Percentiles rank a stretch among this genome's conserved stretches.
Conservation (phyloP, 805 yeast species). For the Candida endomychidarum region DNA sequence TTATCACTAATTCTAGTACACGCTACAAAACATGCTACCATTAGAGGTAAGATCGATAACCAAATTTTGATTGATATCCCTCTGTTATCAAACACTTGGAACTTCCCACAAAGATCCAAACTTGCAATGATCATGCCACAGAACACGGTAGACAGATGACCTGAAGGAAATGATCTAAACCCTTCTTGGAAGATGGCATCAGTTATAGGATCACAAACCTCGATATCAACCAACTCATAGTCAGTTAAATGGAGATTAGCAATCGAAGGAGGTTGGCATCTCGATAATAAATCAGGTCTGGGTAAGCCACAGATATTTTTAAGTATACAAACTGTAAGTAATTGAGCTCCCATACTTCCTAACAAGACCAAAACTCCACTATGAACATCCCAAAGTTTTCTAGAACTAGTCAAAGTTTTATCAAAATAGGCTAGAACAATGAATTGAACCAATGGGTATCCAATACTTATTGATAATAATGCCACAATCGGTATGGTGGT, state of each 20-base stretch:
- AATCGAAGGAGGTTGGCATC: constrained; percentile 22
- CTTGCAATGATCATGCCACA: constrained; percentile 34
- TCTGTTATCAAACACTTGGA: constrained; percentile 35
- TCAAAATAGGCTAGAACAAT: constrained; percentile 18
- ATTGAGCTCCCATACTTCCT: constrained; percentile 39
- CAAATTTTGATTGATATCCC: constrained; percentile 34
- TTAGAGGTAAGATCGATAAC: constrained; percentile 32
- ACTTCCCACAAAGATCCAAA: constrained; percentile 32
- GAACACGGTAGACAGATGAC: constrained; percentile 29
- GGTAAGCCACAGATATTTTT: constrained; percentile 30
- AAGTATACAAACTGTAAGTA: constrained; percentile 36
- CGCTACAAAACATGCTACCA: constrained; percentile 34
- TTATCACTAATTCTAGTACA: constrained; percentile 47
- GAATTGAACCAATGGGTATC: constrained; percentile 33
- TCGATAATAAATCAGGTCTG: constrained; percentile 25
- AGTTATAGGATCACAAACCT: constrained; percentile 17
- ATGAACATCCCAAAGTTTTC: constrained; percentile 43
- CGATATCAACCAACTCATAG: constrained; percentile 14
- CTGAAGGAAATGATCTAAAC: constrained; percentile 29
- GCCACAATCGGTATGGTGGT: constrained; percentile 31
- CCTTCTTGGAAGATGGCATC: constrained; percentile 22
- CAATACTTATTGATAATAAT: constrained; percentile 27
- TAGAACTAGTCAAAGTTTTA: constrained; percentile 13
- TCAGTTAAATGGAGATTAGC: neutral
- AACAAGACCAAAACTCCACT: constrained; percentile 33